A percentile compares a stretch with the other conserved stretches of the same genome.
Evolutionary conservation across 176 grass and related monocot genomes (phyloP).

Genomic region (Musa schizocarpa): DNA sequence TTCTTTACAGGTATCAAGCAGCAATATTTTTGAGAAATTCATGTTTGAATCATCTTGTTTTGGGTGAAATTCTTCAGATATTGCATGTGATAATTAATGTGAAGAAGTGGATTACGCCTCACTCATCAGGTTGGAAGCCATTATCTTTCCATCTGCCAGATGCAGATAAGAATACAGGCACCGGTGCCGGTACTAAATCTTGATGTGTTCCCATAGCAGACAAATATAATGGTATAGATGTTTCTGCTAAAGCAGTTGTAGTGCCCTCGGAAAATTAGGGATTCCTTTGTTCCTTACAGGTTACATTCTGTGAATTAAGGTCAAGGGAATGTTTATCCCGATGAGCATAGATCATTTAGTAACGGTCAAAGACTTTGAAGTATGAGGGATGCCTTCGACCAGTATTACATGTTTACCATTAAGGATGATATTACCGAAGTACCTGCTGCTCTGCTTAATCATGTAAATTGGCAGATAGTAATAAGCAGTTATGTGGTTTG

Average conservation of each 20-base stretch:
- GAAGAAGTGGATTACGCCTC: conserved; percentile 77
- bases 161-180: conserved; percentile 25
- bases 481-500: too few species aligned
- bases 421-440: too few species aligned
- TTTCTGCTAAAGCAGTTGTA: background rate
- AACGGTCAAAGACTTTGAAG: too few species aligned
- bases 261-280: background rate
- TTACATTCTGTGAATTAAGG: background rate
- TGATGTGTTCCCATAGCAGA: background rate
- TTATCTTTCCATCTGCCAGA: conserved; percentile 48
- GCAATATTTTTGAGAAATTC: conserved; percentile 59
- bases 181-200: conserved; percentile 1
- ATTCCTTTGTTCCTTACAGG: background rate
- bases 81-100: conserved; percentile 46
- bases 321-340: too few species aligned
- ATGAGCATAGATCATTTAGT: background rate
- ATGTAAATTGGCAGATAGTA: background rate
- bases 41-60: conserved; percentile 52
- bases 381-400: too few species aligned
- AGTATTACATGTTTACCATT: background rate
- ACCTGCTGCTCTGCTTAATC: background rate
- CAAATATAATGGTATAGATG: background rate
- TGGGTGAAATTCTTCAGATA: conserved; percentile 86
- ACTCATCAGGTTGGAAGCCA: conserved; percentile 75
- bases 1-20: conserved; percentile 67